Conservation (phyloP, 106 monocot genomes). For the Phalaenopsis equestris region DNA sequence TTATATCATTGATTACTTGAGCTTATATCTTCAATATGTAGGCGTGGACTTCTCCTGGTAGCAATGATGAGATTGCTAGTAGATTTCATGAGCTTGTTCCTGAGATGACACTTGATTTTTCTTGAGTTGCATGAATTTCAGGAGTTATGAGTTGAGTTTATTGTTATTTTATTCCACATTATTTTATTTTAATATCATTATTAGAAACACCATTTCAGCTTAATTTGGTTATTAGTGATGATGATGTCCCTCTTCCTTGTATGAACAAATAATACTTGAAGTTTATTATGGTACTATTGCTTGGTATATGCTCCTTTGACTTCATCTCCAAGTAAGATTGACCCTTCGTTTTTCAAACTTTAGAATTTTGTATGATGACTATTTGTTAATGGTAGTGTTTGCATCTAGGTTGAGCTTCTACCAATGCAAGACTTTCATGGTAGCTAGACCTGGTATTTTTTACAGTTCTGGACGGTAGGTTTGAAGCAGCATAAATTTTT, state of each 20-base stretch:
- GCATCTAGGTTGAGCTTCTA: neutral
- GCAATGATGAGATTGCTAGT: constrained; percentile 46
- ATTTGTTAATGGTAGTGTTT: neutral
- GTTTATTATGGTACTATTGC: neutral
- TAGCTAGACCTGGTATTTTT: neutral
- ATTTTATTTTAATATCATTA: neutral
- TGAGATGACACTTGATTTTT: constrained; percentile 87
- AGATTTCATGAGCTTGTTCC: constrained; percentile 78
- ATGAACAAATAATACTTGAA: neutral
- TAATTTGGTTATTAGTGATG: neutral
- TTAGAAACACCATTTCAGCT: neutral
- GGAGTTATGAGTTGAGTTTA: constrained; percentile 44
- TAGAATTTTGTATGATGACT: neutral
- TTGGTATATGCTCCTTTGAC: neutral
- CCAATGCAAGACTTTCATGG: neutral
- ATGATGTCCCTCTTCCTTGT: neutral
- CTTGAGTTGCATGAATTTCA: constrained; percentile 94
- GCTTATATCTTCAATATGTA: constrained; percentile 4
- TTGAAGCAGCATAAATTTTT: no score
- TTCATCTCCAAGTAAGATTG: neutral
- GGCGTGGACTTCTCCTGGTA: constrained; percentile 50
- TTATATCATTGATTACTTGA: neutral
- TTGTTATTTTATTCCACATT: neutral
- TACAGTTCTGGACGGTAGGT: no score
- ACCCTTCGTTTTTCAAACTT: neutral